Evolutionary conservation across 176 grass and related monocot genomes (phyloP), one percentile per base, ranked within the genome.

Genomic region (Pontederia paniculata): DNA sequence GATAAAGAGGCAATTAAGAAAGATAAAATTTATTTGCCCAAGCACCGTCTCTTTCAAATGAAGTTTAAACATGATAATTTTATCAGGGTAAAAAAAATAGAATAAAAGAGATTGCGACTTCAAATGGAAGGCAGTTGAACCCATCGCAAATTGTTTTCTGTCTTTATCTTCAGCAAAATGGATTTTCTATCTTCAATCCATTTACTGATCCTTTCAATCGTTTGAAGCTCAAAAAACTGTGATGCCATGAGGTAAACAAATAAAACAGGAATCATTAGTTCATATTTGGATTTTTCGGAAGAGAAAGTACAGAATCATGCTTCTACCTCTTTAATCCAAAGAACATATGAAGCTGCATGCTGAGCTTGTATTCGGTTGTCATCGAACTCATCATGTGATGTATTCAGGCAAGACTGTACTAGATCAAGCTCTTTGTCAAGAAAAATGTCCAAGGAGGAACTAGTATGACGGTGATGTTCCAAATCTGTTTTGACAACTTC

Each of bases 351-450:
- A 60, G 67, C 60, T 18, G 67, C 73, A 48, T 60, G 62, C 52
- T 72, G 58, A 66, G 79, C 59, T 60, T 82, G 79, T 61, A 68
- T 21, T 48, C 47, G 61, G 25, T 53, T 51, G 47, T 82, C 79
- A 10, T 76, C 61, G 44, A 76, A 82, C 41, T 62, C 79, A 72
- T 82, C 79, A 17, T 43, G 51, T 7, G 58, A 37, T 12, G 57
- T 43, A 54, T 58, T 46, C 42, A 81, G 65, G 72, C 62, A 86
- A 42, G 72, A 77, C 48, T 44, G 58, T 43, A 83, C 16, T 12
- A 95, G 70, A 58, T 74, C 11, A 45, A 89, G 60, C 72, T 95
- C 90, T 78, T 74, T 54, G 14, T 49, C 52, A 52, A 86, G 55
- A 74, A 95, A 89, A 17, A 71, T 45, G 66, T 83, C 66, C 43